Conservation (phyloP, 2,329 filamentous ascomycete genomes). For the Xylariaceae sp. region DNA sequence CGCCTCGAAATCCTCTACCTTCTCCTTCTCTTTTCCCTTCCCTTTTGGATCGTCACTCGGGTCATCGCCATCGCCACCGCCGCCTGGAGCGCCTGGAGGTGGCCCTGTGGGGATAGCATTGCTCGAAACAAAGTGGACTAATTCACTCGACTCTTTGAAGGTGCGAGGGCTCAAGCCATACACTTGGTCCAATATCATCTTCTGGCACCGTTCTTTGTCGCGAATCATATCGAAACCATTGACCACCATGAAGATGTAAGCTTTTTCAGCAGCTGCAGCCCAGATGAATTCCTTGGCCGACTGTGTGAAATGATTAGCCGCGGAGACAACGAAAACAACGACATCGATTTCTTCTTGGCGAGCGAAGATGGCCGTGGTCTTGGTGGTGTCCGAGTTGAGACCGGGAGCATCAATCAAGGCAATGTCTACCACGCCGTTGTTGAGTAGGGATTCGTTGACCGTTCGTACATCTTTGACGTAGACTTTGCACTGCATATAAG, state of each 20-base stretch:
- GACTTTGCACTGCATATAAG: constrained; percentile 93
- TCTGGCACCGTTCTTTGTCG: constrained; percentile 86
- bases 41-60: constrained; percentile 61
- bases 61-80: constrained; percentile 56
- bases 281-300: constrained; percentile 98
- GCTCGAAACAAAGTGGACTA: constrained; percentile 97
- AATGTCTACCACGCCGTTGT: constrained; percentile 97
- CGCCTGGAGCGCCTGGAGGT: constrained; percentile 53
- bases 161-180: constrained; percentile 84
- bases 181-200: constrained; percentile 90
- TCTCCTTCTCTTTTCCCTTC: constrained; percentile 86
- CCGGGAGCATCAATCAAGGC: constrained; percentile 95
- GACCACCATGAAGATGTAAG: constrained; percentile 98
- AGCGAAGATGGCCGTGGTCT: constrained; percentile 96
- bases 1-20: constrained; percentile 83
- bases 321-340: constrained; percentile 96
- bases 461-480: constrained; percentile 88
- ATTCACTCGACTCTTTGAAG: constrained; percentile 84
- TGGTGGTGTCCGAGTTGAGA: constrained; percentile 91
- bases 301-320: constrained; percentile 95
- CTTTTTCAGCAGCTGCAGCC: constrained; percentile 93
- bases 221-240: constrained; percentile 94
- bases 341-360: constrained; percentile 98
- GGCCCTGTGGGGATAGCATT: constrained; percentile 82
- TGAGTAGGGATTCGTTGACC: constrained; percentile 89